Base-by-base conservation (phyloP, 495 filamentous ascomycete species). In the Talaromyces ruber region DNA sequence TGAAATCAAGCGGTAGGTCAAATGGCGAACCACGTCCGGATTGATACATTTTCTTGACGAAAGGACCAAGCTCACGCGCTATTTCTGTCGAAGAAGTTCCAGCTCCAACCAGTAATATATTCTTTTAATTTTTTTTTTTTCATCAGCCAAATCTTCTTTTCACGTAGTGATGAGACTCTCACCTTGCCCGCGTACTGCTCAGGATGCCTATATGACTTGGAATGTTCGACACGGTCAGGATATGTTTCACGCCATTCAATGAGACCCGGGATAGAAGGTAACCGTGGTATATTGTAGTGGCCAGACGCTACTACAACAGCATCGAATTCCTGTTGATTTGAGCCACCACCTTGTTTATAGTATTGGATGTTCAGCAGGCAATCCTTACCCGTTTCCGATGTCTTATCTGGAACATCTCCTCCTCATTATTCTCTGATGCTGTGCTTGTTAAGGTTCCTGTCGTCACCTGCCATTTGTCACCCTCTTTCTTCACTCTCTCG, bases 271-370 rank as follows among this genome's bases (percentile, higher is more conserved):
- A 88, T 82, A 22, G 79, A 72, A 0, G 92, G 92, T 8, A 94
- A 73, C 67, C 81, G 86, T 0, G 88, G 87, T 7, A 88, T 82
- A 21, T 81, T 80, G 70, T 88, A 94, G 67, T 96, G 91, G 1
- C 92, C 92, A 62, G 80, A 91, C 5, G 90, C 90, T 14, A 92
- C 84, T 1, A 93, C 83, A 5, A 96, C 84, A 14, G 90, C 92
- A 73, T 96, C 92, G 68, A 84, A 81, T 24, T 54, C 26, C 51
- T 54, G 14, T 54, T 12, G 5, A 28, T 6, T 47, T 11, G 7
- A 54, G 26, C 9, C 14, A n/a, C 21, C 9, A 16, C 22, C 6
- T 47, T 47, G 43, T 47, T 16, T 9, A 47, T 22, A 1, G 21
- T 22, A 4, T 47, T 21, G 43, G n/a, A n/a, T 21, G n/a, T 22